Evolutionary conservation across 371 early-diverging fungal genomes (phyloP), one percentile per base, ranked within the genome.

Genomic region (Actinomortierella ambigua): DNA sequence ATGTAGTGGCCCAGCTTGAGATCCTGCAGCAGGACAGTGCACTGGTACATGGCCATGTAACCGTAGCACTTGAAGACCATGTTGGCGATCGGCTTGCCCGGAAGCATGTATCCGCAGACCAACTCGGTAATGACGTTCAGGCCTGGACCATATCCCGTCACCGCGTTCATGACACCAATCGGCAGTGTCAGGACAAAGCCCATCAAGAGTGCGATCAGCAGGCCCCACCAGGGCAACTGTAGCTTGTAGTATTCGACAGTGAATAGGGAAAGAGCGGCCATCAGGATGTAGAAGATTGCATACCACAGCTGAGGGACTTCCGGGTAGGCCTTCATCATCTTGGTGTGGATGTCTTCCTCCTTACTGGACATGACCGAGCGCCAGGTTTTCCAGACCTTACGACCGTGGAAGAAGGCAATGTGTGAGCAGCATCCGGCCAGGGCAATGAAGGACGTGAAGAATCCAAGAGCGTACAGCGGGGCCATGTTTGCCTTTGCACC

Each of bases 301-400:
- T 92, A 92, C 93, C 93, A 92, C 79, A 83, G 84, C 50, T 77
- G 76, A 2, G 93, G 93, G 4, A 93, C 87, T 63, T 89, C 82
- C 28, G 64, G 60, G 65, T 85, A 86, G 9, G 68, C 78, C 44
- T 83, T 83, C 91, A 90, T 90, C 68, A 91, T 78, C 69, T 82
- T 84, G 69, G 79, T 77, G 51, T 91, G 92, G 47, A 91, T 81
- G 65, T 91, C 92, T 50, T 84, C 83, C 22, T 82, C 68, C 44
- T 82, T 68, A 14, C 56, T 58, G 28, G 57, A 61, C 22, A 61
- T 26, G 26, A 57, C 55, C 28, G 42, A 23, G 54, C 65, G 68
- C 55, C 68, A 68, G 23, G 54, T 61, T 27, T 44, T 51, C 77
- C 80, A 81, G 48, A 91, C 82, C 22, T 60, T 57, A n/a, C 34